These are phyloP conservation scores for Populus alba DNA, from an alignment of 345 rosid genomes.

Conservation along the genomic window DNA sequence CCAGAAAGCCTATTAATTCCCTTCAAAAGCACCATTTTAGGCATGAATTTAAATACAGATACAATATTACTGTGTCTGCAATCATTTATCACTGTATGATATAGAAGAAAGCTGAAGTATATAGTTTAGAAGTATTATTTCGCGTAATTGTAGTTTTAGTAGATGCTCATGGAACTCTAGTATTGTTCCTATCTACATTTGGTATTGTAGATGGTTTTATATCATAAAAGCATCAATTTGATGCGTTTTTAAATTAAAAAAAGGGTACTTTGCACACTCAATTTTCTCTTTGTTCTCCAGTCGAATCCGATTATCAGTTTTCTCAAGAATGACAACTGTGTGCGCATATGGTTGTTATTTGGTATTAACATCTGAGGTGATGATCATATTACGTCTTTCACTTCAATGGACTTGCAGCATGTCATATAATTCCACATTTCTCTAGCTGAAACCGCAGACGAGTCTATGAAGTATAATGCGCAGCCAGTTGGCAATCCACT, in stretches of 20 bases:
- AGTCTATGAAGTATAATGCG: slow-evolving; percentile 21
- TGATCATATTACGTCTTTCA: not conserved
- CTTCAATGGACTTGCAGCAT: not conserved
- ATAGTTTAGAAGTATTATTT: no score
- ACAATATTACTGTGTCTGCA: not conserved
- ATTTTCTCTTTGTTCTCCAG: no score
- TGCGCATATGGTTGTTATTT: not conserved
- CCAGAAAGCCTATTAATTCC: slow-evolving; percentile 16
- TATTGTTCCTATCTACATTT: not conserved
- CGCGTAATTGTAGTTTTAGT: no score
- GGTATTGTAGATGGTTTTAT: no score
- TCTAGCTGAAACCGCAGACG: not conserved
- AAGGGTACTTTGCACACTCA: no score
- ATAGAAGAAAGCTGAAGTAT: no score
- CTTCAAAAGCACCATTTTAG: not conserved
- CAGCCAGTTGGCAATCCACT: slow-evolving; percentile 1
- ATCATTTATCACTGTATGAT: not conserved
- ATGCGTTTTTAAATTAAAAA: no score
- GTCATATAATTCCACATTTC: not conserved
- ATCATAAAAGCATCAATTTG: no score
- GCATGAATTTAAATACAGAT: not conserved
- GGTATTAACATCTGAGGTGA: not conserved
- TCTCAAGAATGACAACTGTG: not conserved
- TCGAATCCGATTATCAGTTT: not conserved
- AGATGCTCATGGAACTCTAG: not conserved